A percentile compares a stretch with the other conserved stretches of the same genome.
Conservation (phyloP, 1,284 basidiomycete genomes). For the Cryptococcus hybrid region DNA sequence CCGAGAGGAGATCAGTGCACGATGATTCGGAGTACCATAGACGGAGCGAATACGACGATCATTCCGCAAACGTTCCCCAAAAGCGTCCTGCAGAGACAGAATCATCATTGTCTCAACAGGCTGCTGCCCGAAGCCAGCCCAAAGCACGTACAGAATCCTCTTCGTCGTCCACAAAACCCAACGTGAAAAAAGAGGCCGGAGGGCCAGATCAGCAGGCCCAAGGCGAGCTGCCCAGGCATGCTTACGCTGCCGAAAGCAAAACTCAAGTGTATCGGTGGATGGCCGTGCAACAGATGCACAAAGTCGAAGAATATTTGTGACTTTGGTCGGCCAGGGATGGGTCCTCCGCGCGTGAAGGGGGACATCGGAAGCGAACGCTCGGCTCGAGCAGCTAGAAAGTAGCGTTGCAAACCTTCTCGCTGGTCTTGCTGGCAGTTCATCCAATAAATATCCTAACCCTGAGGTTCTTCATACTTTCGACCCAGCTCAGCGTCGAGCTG, state of each 20-base stretch:
- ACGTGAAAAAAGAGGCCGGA: background rate
- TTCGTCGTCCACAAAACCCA: background rate
- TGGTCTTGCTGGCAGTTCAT: slow-evolving; percentile 16
- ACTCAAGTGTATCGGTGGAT: slow-evolving; percentile 30
- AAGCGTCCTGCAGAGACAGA: background rate
- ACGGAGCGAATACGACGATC: too few species aligned
- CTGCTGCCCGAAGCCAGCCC: background rate
- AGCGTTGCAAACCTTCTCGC: slow-evolving; percentile 30
- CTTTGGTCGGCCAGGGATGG: slow-evolving; percentile 14
- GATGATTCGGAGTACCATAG: too few species aligned
- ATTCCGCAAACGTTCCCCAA: background rate
- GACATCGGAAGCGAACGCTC: slow-evolving; percentile 11
- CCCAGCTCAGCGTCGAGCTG: slow-evolving; percentile 3
- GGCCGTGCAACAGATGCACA: slow-evolving; percentile 29
- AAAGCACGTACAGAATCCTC: slow-evolving; percentile 1
- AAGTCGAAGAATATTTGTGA: slow-evolving; percentile 27
- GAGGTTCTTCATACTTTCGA: slow-evolving; percentile 17
- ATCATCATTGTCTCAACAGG: background rate
- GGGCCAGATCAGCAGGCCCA: background rate
- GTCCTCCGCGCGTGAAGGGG: background rate
- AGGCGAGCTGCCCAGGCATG: slow-evolving; percentile 30
- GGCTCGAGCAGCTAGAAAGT: slow-evolving; percentile 28
- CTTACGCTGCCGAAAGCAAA: slow-evolving; percentile 32
- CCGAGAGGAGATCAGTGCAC: too few species aligned
- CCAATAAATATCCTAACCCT: slow-evolving; percentile 8